Base-by-base conservation (phyloP, 768 basidiomycete genomes). In the Podaxis pistillaris region DNA sequence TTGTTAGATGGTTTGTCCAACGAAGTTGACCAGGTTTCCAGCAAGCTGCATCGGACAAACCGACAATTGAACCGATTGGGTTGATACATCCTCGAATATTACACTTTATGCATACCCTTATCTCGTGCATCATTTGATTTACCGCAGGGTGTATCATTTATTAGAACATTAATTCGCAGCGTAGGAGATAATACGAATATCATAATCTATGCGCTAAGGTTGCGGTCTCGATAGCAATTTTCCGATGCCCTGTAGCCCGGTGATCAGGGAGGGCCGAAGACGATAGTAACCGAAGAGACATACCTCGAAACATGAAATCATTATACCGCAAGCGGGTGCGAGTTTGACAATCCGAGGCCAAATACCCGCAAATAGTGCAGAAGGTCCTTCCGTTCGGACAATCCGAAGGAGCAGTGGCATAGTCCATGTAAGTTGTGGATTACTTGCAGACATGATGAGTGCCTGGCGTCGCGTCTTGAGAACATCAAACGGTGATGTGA, bases 261-360 rank as follows among this genome's bases (percentile, higher is more conserved):
- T 17, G 37, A 11, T 74, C 38, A 74, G 62, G 52, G 51, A 44
- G 11, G 24, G 28, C 38, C 62, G 19, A 19, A 19, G 26, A 40
- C 28, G 26, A 24, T 37, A 62, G 56, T n/a, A 38, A 58, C 41
- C 19, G 24, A 49, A 1, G 15, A 7, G 40, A 75, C 83, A 33
- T 67, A 87, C 95, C 86, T 98, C 96, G 71, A 90, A 98, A 73
- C 90, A 95, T 60, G 92, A 87, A 72, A 98, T 97, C 96, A 98
- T 98, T 67, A 99, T 90, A 24, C 96, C 96, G 74, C 97, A 99
- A 46, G 96, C 97, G 41, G 97, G 97, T 11, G 94, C 94, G 65
- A 97, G 96, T 75, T 98, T 99, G 47, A 87, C 94, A 57, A 96
- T 87, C 41, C 97, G 87, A 56, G 96, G 96, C 7, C 87, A 74